Base-by-base conservation (phyloP, 345 rosid genomes). In the Rhodamnia argentea region DNA sequence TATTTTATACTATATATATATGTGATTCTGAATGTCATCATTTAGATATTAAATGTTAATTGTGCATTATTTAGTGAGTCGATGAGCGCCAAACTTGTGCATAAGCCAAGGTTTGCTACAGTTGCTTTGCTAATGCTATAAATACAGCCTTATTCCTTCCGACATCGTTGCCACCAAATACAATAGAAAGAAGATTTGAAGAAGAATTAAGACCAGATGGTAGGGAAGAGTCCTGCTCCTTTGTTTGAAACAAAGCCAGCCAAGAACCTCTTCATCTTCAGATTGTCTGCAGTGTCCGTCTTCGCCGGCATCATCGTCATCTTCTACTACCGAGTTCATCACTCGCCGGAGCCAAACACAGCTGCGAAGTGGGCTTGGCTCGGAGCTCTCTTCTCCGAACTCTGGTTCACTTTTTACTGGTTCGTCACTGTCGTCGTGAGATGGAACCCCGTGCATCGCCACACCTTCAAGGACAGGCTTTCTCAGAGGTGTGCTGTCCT, bases 371-470 rank as follows among this genome's bases (percentile, higher is more conserved):
- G 86, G 88, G 76, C 82, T 54, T 90, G 92, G 90, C 26, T 88
- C 22, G 92, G 92, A 54, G 59, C 85, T 82, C 47, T 88, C 50
- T 86, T 51, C 16, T 83, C 88, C 23, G 92, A 90, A 85, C 75
- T 88, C 11, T 87, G 90, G 89, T 88, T 88, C 84, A 78, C 86
- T 51, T n/a, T 90, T 40, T 90, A 85, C 86, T 88, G 92, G 92
- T 26, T 86, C 51, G 11, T 88, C 52, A 59, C 85, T 16, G 89
- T 83, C 12, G 76, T 88, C 51, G 23, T 29, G 6, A 52, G 89
- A 52, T 88, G 90, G 90, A 84, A 85, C 82, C 78, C 10, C 10
- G 76, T 87, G 51, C 75, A 87, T 22, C 85, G 90, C n/a, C 44
- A 29, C 54, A 85, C 90, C 58, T 88, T 85, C 88, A 88, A 87